Evolutionary conservation across 2,329 filamentous ascomycete species (phyloP).

Genomic region (Verticillium tricorpus): DNA sequence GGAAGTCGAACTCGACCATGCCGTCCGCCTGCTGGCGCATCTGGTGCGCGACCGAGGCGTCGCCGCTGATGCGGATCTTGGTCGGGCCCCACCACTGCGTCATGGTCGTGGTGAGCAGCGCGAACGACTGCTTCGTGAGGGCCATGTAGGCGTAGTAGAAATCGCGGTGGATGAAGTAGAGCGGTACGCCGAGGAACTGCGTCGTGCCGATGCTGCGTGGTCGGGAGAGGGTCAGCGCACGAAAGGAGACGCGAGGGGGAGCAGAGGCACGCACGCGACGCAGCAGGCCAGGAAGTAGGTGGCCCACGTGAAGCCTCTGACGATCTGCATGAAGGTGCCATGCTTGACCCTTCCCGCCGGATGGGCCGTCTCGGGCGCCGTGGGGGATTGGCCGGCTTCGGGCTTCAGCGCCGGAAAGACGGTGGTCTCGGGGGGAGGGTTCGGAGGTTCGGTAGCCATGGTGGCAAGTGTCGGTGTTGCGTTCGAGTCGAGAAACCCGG

Average conservation of each 20-base stretch:
- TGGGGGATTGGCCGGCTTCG: neutral
- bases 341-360: conserved; percentile 53
- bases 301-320: conserved; percentile 47
- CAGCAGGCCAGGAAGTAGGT: conserved; percentile 49
- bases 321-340: conserved; percentile 41
- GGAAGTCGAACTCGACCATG: conserved; percentile 72
- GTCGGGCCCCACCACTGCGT: conserved; percentile 88
- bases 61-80: conserved; percentile 75
- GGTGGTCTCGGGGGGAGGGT: conserved; percentile 13
- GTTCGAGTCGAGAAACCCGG: neutral
- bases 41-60: conserved; percentile 73
- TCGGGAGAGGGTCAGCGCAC: neutral
- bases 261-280: conserved; percentile 36
- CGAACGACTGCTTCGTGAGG: conserved; percentile 80
- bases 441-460: conserved; percentile 31
- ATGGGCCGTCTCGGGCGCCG: conserved; percentile 27
- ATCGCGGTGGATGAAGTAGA: conserved; percentile 72
- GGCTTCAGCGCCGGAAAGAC: conserved; percentile 16
- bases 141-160: conserved; percentile 85
- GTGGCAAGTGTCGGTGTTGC: conserved; percentile 12
- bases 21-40: conserved; percentile 67
- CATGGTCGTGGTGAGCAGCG: conserved; percentile 71
- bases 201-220: conserved; percentile 58
- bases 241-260: neutral
- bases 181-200: conserved; percentile 69